Evolutionary conservation across 1,139 yeast genomes (phyloP).

Genomic region (Sugiyamaella pinicola): DNA sequence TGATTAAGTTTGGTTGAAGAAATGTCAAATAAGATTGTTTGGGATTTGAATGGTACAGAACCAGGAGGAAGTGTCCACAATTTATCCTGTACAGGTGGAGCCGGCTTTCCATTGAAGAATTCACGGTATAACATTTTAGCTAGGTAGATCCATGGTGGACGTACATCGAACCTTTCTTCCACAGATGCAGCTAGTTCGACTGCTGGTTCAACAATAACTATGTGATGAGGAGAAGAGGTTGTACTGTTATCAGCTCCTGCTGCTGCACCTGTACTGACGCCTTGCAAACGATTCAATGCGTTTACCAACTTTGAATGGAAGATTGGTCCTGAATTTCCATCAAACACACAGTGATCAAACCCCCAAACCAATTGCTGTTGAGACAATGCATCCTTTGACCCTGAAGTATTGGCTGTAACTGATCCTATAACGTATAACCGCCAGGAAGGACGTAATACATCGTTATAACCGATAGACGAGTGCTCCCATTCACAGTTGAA

Average conservation of each 20-base stretch:
- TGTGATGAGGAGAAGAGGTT: constrained; percentile 2
- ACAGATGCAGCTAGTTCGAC: constrained; percentile 17
- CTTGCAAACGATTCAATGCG: constrained; percentile 17
- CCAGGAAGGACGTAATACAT: constrained; percentile 28
- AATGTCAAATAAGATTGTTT: constrained; percentile 23
- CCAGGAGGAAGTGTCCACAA: background rate
- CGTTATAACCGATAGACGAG: constrained; percentile 22
- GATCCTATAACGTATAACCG: constrained; percentile 25
- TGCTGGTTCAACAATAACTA: constrained; percentile 7
- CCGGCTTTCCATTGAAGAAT: constrained; percentile 4
- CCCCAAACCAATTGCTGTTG: constrained; percentile 26
- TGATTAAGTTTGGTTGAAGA: constrained; percentile 9
- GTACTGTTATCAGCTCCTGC: background rate
- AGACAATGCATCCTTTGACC: background rate
- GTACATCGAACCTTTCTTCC: constrained; percentile 25
- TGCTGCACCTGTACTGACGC: too few species aligned
- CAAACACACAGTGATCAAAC: constrained; percentile 32
- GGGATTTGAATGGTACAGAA: constrained; percentile 23
- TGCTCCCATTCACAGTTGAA: constrained; percentile 9
- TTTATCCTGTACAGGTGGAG: background rate
- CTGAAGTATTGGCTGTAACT: background rate
- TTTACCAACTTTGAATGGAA: constrained; percentile 29
- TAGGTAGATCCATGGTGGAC: constrained; percentile 23
- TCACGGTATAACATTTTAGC: constrained; percentile 2
- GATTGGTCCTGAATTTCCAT: constrained; percentile 32